Base-by-base conservation (phyloP, 2,329 filamentous ascomycete species). In the Fusarium zealandicum region DNA sequence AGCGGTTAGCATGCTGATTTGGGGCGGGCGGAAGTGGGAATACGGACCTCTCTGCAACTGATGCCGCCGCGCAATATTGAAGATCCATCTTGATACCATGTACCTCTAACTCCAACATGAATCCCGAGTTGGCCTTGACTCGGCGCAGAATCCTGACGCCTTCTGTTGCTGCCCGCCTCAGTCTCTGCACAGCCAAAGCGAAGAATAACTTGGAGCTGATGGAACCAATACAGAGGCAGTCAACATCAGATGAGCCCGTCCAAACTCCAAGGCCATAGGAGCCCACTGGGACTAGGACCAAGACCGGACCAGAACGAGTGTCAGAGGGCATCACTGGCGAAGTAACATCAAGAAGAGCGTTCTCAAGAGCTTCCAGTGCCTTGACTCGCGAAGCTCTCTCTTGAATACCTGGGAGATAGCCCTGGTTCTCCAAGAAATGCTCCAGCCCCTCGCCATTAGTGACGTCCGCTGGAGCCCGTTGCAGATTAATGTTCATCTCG, bases 231-330 rank as follows among this genome's bases (percentile, higher is more conserved):
- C 81, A 88, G 6, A 90, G 76, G 62, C 85, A 86, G 70, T 90
- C 85, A 6, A 90, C 78, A 61, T 89, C 85, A 1, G 86, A 89
- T 0, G 77, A 68, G 2, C 74, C 64, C 2, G 82, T 84, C 84
- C 86, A 89, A 3, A 86, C 81, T 9, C 81, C 82, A 3, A 90
- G 73, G 3, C 82, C 83, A 63, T 86, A 88, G 1, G 87, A 89
- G 1, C 87, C 87, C n/a, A 89, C 84, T 0, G 86, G 78, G 6
- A 84, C 76, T 7, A 89, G 65, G 1, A 85, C 73, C 31, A 88
- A 68, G 2, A 67, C 65, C 7, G 70, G 65, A 16, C 70, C 57
- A 57, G 33, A 44, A 25, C 63, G 59, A 3, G 33, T 30, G 27
- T 64, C 51, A 2, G 35, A 25, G 4, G 62, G 53, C 11, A 47